A percentile compares a stretch with the other conserved stretches of the same genome.
phyloP scores from a whole-genome alignment of 2,329 filamentous ascomycete species.

The Westerdykella ornata region DNA sequence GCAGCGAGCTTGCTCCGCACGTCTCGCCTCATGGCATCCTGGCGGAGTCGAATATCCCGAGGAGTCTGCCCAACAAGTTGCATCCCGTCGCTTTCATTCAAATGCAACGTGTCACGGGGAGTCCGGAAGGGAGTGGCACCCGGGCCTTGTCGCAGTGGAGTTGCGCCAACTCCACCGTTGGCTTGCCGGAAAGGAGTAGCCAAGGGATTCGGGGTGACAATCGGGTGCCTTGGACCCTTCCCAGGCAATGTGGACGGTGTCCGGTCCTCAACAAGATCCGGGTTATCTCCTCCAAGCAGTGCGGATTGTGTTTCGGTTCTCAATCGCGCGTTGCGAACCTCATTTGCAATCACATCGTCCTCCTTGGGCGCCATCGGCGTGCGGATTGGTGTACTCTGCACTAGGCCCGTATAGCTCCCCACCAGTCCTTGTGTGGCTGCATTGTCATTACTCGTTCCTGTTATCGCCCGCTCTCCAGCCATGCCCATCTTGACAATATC shows the following conservation, averaged over 20 bases:
- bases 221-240: conserved; percentile 68
- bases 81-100: conserved; percentile 68
- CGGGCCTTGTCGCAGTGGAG: conserved; percentile 53
- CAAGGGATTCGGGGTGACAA: conserved; percentile 91
- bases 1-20: conserved; percentile 69
- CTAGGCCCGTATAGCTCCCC: conserved; percentile 76
- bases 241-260: conserved; percentile 85
- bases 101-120: conserved; percentile 75
- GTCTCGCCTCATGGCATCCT: conserved; percentile 61
- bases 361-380: conserved; percentile 87
- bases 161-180: conserved; percentile 57
- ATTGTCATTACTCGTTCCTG: conserved; percentile 73
- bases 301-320: conserved; percentile 92
- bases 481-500: conserved; percentile 99
- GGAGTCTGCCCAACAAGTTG: conserved; percentile 68
- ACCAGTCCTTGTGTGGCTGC: conserved; percentile 78
- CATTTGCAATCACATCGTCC: conserved; percentile 93
- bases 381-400: conserved; percentile 77
- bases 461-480: conserved; percentile 78
- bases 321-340: conserved; percentile 87
- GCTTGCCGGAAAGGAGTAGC: conserved; percentile 74
- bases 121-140: conserved; percentile 82
- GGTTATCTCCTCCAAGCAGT: conserved; percentile 87
- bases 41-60: conserved; percentile 64
- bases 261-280: conserved; percentile 72